Conservation (phyloP, 2,329 filamentous ascomycete genomes). For the Nigrograna mackinnonii region DNA sequence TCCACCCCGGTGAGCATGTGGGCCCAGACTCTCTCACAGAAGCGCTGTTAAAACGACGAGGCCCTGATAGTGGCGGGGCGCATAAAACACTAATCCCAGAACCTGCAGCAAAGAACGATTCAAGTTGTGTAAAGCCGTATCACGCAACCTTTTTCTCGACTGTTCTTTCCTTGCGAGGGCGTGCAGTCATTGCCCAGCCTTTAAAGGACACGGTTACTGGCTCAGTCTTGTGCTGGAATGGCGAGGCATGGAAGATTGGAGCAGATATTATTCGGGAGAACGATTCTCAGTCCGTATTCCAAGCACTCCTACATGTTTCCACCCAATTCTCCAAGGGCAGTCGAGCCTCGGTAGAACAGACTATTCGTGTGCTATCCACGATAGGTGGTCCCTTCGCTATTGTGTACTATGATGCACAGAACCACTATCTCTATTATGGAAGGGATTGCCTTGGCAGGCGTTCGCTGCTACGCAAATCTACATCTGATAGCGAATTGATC, state of each 20-base stretch:
- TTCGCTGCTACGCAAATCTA: conserved; percentile 68
- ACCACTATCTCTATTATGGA: conserved; percentile 73
- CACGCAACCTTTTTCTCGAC: conserved; percentile 72
- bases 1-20: conserved; percentile 36
- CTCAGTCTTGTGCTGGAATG: conserved; percentile 92
- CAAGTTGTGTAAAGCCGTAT: not conserved
- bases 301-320: conserved; percentile 61
- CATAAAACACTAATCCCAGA: conserved; percentile 18
- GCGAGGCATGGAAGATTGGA: conserved; percentile 84
- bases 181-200: conserved; percentile 72
- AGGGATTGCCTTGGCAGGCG: conserved; percentile 86
- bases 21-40: conserved; percentile 25
- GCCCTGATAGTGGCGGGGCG: conserved; percentile 31
- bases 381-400: conserved; percentile 81
- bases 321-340: not conserved
- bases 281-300: conserved; percentile 74
- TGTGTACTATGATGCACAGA: conserved; percentile 72
- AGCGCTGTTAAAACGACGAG: conserved; percentile 32
- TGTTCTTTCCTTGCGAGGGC: conserved; percentile 86
- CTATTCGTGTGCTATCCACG: conserved; percentile 16
- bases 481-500: conserved; percentile 46
- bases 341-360: not conserved
- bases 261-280: conserved; percentile 68
- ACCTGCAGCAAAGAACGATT: not conserved
- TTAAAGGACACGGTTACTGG: conserved; percentile 60